phyloP scores from a whole-genome alignment of 2,329 filamentous ascomycete genomes.

The Dothideomycetes sp. region DNA sequence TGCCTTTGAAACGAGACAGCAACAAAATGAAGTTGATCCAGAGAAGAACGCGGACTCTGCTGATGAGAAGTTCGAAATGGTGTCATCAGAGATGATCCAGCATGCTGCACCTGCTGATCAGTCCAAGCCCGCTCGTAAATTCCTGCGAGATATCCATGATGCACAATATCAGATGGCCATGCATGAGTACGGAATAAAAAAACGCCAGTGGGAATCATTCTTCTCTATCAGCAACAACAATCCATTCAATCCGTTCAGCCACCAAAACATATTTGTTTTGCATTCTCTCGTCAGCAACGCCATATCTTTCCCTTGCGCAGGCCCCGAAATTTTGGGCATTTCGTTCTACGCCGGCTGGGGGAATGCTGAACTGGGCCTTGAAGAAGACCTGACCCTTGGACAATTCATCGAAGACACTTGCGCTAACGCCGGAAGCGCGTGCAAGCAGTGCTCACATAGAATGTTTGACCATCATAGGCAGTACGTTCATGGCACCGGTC shows the following conservation, averaged over 20 bases:
- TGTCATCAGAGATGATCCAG: constrained; percentile 93
- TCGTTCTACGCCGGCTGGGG: constrained; percentile 85
- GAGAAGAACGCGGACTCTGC: constrained; percentile 24
- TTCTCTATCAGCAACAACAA: constrained; percentile 79
- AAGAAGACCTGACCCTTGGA: constrained; percentile 81
- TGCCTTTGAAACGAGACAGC: constrained; percentile 36
- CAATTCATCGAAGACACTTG: constrained; percentile 93
- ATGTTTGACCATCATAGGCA: constrained; percentile 92
- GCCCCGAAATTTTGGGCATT: constrained; percentile 81
- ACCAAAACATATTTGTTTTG: constrained; percentile 91
- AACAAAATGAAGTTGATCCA: constrained; percentile 34
- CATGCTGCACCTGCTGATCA: constrained; percentile 76
- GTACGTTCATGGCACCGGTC: constrained; percentile 92
- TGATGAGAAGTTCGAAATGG: constrained; percentile 65
- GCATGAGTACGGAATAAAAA: constrained; percentile 90
- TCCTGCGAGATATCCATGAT: constrained; percentile 88
- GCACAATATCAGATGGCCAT: constrained; percentile 93
- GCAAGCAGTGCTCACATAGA: constrained; percentile 73
- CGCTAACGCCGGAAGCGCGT: constrained; percentile 64
- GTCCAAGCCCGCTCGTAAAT: constrained; percentile 81
- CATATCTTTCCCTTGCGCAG: constrained; percentile 86
- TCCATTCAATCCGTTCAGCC: constrained; percentile 87
- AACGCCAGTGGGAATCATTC: constrained; percentile 91
- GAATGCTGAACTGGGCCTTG: constrained; percentile 58
- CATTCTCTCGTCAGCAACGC: constrained; percentile 90